Evolutionary conservation across 768 basidiomycete genomes (phyloP), one percentile per base, ranked within the genome.

Genomic region (Cytidiella melzeri): DNA sequence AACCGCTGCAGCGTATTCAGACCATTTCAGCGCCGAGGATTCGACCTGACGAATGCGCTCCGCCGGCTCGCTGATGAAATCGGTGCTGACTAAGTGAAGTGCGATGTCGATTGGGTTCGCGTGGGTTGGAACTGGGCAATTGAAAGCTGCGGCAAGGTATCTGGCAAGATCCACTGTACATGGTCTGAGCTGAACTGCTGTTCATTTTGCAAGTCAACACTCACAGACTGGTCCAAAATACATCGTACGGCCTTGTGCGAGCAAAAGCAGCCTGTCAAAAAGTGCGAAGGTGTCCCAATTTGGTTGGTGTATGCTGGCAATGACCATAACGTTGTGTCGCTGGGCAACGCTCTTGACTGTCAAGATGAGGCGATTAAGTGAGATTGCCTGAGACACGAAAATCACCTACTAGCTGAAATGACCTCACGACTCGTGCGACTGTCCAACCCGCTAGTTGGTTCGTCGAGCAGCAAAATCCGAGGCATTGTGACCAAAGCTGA

Each of bases 291-390:
- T 81, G 49, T 79, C 79, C 20, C 75, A 74, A 19, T 76, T 73
- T 0, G 84, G 84, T 50, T 86, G 83, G 55, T 87, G 84, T 45
- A 87, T 81, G 4, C 80, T 80, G 15, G 79, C 76, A 41, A 86
- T 72, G 26, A 83, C 72, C 27, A 81, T 74, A 44, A 80, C 77
- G 20, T 71, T 70, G 52, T 75, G 72, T 5, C 70, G 64, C 23
- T 67, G 56, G 0, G 79, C 73, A 9, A 81, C 61, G 13, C 64
- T 63, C 15, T 68, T 67, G 25, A 78, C 57, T 53, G 53, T 20
- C 48, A 54, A 6, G 13, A 49, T 55, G 53, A 1, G 55, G 58
- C 43, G 40, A 76, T 39, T 65, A 63, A 36, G 63, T 57, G 3
- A n/a, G 37, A 19, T 38, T 12, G 9, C 5, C 28, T 15, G 41